Percentiles rank a stretch among this genome's conserved stretches.
phyloP scores from a whole-genome alignment of 495 filamentous ascomycete genomes.

The Chaetomidium leptoderma region DNA sequence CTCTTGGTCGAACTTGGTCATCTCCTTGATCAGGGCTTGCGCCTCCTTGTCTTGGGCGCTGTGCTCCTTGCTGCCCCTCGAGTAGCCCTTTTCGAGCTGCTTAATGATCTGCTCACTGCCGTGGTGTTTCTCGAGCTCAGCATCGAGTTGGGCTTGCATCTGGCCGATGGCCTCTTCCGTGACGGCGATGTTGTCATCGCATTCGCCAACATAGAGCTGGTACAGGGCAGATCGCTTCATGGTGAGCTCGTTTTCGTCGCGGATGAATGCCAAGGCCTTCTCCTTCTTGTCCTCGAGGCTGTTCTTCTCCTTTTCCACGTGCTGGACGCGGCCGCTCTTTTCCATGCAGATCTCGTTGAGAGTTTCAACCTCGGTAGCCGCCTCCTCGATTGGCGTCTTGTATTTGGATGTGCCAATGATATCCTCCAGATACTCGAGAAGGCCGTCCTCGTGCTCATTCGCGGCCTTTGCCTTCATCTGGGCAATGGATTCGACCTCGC shows the following conservation, averaged over 20 bases:
- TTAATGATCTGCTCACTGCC: constrained; percentile 92
- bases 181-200: constrained; percentile 79
- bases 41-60: constrained; percentile 77
- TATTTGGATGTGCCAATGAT: constrained; percentile 98
- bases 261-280: constrained; percentile 81
- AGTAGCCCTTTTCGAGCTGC: constrained; percentile 78
- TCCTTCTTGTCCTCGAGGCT: constrained; percentile 93
- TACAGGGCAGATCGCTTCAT: constrained; percentile 86
- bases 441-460: constrained; percentile 90
- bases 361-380: constrained; percentile 79
- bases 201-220: constrained; percentile 83
- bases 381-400: constrained; percentile 93
- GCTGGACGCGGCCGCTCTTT: constrained; percentile 89
- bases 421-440: constrained; percentile 95
- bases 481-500: constrained; percentile 96
- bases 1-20: constrained; percentile 90
- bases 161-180: constrained; percentile 86
- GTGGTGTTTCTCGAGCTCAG: constrained; percentile 85
- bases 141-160: constrained; percentile 82
- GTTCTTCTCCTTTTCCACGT: constrained; percentile 96
- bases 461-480: constrained; percentile 98
- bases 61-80: constrained; percentile 71
- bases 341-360: constrained; percentile 93
- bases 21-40: constrained; percentile 77
- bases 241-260: constrained; percentile 87